These are phyloP conservation scores for Dichomitus squalens DNA, from an alignment of 1,284 basidiomycete species.

Conservation along the genomic window DNA sequence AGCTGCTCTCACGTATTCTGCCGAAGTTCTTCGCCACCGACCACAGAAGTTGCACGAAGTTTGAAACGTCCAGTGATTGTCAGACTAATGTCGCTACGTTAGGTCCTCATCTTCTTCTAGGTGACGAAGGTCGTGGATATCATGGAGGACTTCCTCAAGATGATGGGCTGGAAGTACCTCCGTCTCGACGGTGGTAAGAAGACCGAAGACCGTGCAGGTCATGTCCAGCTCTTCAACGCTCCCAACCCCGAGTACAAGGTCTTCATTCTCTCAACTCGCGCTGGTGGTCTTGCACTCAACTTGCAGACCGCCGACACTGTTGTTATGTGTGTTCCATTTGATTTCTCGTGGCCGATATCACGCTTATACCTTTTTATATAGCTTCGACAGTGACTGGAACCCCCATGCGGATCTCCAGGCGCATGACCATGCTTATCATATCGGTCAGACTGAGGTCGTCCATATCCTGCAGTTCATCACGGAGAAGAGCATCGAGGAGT, in stretches of 20 bases:
- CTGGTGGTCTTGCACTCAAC: conserved; percentile 97
- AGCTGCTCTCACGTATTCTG: conserved; percentile 90
- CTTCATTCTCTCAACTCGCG: conserved; percentile 96
- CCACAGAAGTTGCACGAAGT: conserved; percentile 60
- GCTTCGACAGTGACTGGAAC: conserved; percentile 95
- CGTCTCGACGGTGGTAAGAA: conserved; percentile 98
- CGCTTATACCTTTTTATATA: conserved; percentile 28
- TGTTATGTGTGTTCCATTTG: conserved; percentile 79
- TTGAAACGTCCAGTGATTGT: not conserved
- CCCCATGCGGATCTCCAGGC: conserved; percentile 98
- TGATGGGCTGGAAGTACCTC: conserved; percentile 89
- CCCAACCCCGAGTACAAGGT: conserved; percentile 89
- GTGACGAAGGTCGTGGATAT: conserved; percentile 99
- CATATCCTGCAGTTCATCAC: conserved; percentile 97
- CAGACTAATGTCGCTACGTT: not conserved
- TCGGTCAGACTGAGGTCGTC: conserved; percentile 98
- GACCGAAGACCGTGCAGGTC: conserved; percentile 93
- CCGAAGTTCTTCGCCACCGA: conserved; percentile 94
- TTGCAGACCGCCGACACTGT: conserved; percentile 99
- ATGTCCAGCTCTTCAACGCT: conserved; percentile 92
- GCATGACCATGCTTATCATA: conserved; percentile 99
- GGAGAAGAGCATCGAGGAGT: conserved; percentile 97
- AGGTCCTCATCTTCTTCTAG: conserved; percentile 99
- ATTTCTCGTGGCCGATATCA: conserved; percentile 1
- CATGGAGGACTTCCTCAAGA: conserved; percentile 97